These are phyloP conservation scores for Raddia distichophylla DNA, from an alignment of 176 grass and related monocot species.

Conservation along the genomic window DNA sequence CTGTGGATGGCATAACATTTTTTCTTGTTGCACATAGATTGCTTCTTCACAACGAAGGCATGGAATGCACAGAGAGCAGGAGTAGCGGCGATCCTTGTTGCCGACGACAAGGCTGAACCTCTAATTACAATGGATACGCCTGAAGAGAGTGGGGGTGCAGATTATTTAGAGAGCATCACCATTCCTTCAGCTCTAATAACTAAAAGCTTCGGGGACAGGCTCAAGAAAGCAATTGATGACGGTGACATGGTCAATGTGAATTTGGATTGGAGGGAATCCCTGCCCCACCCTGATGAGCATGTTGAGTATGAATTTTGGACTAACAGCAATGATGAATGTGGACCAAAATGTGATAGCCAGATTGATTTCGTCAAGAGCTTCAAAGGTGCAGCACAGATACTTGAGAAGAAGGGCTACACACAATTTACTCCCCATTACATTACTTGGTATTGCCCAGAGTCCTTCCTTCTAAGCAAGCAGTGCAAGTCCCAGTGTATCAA, in stretches of 20 bases:
- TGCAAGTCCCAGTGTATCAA: constrained; percentile 89
- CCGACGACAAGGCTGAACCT: constrained; percentile 69
- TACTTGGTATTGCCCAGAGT: constrained; percentile 85
- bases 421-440: constrained; percentile 89
- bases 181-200: constrained; percentile 78
- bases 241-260: constrained; percentile 86
- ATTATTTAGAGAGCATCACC: constrained; percentile 71
- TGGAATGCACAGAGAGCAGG: constrained; percentile 78
- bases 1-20: background rate
- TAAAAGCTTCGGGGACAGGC: constrained; percentile 65
- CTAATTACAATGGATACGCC: constrained; percentile 85
- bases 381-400: constrained; percentile 73
- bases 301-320: constrained; percentile 91
- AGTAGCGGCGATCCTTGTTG: constrained; percentile 72
- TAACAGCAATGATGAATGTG: constrained; percentile 88
- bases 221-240: constrained; percentile 61
- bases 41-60: constrained; percentile 82
- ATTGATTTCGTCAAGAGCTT: constrained; percentile 86
- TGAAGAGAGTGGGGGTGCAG: constrained; percentile 44
- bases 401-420: constrained; percentile 82
- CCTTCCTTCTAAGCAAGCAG: constrained; percentile 69
- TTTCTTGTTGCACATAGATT: constrained; percentile 44
- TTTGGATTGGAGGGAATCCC: constrained; percentile 86
- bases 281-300: constrained; percentile 76
- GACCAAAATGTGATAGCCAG: constrained; percentile 80